Base-by-base conservation (phyloP, 352 stramenopile species). In the Globisporangium abappressorium region DNA sequence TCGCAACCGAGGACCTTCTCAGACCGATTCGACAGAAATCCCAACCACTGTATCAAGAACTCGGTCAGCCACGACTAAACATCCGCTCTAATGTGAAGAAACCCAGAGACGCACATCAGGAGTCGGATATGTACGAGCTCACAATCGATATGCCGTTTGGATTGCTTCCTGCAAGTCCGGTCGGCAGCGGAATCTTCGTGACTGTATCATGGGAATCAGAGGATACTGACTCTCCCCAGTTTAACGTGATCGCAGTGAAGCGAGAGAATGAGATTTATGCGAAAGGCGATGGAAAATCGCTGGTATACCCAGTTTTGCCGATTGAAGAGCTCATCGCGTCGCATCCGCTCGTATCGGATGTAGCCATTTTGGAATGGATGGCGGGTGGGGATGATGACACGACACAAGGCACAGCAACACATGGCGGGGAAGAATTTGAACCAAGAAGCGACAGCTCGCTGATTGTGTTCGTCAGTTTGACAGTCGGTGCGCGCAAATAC, bases 261-360 rank as follows among this genome's bases (percentile, higher is more conserved):
- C 64, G 41, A 47, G 57, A 58, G 14, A 24, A 7, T 24, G 62
- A 11, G 5, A 28, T 20, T 38, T 24, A 56, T 15, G 22, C 20
- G 20, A 7, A 47, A 7, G 18, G 41, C 41, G 18, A n/a, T 15
- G 5, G 7, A 22, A 18, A n/a, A 30, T 34, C 34, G 8, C 14
- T 6, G 8, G 5, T 63, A 9, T 65, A 46, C 9, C 62, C 69
- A 46, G 47, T 46, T 14, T 36, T 78, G 2, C 63, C 69, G n/a
- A 61, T 70, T 24, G 69, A 78, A 70, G 69, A 78, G 51, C 54
- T 78, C 22, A 43, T 76, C 30, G 65, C 66, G 18, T 76, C 72
- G 5, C 72, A 78, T 58, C 69, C 72, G 49, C 69, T 78, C 53
- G 70, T 78, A 0, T 57, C 65, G 4, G 72, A 78, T 24, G 65